These are phyloP conservation scores for Fraxinus greggii DNA, from an alignment of 305 asterid genomes.

Conservation along the genomic window DNA sequence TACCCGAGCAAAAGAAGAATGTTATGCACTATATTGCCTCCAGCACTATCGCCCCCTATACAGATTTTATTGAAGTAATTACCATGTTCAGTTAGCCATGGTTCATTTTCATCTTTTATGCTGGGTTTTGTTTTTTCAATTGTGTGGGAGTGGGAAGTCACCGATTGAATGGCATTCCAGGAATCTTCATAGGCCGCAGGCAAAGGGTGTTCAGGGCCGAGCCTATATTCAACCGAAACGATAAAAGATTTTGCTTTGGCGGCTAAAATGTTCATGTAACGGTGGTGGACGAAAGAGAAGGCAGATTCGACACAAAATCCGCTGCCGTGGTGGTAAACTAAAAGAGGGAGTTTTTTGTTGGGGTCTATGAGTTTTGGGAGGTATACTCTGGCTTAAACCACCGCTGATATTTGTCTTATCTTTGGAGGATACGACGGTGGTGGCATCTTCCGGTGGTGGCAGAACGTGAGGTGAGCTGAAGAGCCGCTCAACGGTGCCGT, in stretches of 20 bases:
- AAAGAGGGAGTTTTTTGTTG: slow-evolving; percentile 31
- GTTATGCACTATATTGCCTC: slow-evolving; percentile 47
- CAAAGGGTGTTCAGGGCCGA: slow-evolving; percentile 35
- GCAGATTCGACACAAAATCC: slow-evolving; percentile 48
- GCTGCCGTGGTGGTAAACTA: slow-evolving; percentile 47
- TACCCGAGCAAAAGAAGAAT: slow-evolving; percentile 34
- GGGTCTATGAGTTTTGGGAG: slow-evolving; percentile 21
- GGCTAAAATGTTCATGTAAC: slow-evolving; percentile 25
- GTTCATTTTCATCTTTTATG: neutral
- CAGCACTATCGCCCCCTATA: slow-evolving; percentile 39
- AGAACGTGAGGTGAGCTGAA: slow-evolving; percentile 21
- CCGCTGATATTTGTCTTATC: slow-evolving; percentile 34
- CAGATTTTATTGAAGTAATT: slow-evolving; percentile 21
- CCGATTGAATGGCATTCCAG: slow-evolving; percentile 36
- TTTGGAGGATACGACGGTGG: slow-evolving; percentile 42
- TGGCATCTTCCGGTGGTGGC: slow-evolving; percentile 27
- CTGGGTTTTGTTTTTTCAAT: neutral
- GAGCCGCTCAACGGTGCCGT: slow-evolving; percentile 48
- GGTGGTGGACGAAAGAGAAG: slow-evolving; percentile 33
- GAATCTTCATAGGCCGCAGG: slow-evolving; percentile 40
- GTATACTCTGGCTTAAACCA: slow-evolving; percentile 37
- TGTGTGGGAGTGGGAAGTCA: slow-evolving; percentile 20
- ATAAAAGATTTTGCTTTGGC: slow-evolving; percentile 34
- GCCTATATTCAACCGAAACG: slow-evolving; percentile 39
- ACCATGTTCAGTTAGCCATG: slow-evolving; percentile 38